Evolutionary conservation across 139 green algal species (phyloP).

Genomic region (Chara braunii): DNA sequence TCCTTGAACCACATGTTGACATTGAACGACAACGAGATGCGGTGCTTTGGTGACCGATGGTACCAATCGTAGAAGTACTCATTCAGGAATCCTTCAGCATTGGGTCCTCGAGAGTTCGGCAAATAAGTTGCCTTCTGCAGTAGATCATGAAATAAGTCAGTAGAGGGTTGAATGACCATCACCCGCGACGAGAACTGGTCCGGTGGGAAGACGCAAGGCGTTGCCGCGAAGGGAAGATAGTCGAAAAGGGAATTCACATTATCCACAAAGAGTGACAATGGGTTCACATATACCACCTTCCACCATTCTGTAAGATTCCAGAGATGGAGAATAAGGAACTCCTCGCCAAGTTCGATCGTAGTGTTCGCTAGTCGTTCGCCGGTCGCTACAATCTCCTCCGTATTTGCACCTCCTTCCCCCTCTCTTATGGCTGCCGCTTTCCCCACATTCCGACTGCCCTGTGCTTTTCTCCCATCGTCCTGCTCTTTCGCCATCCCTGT

Average conservation of each 20-base stretch:
- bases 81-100: slow-evolving; percentile 24
- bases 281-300: slow-evolving; percentile 32
- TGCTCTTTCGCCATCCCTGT: too few relatives aligned
- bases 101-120: too few relatives aligned
- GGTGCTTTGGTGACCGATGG: slow-evolving; percentile 8
- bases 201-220: slow-evolving; percentile 31
- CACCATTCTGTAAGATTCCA: slow-evolving; percentile 29
- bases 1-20: slow-evolving; percentile 42
- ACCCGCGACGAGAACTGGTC: slow-evolving; percentile 33
- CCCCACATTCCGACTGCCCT: too few relatives aligned
- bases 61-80: slow-evolving; percentile 36
- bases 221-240: slow-evolving; percentile 25
- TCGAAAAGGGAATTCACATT: slow-evolving; percentile 27
- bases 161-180: slow-evolving; percentile 27
- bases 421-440: too few relatives aligned
- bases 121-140: not conserved
- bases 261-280: slow-evolving; percentile 24
- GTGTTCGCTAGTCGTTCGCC: too few relatives aligned
- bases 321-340: slow-evolving; percentile 18
- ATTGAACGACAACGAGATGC: slow-evolving; percentile 17
- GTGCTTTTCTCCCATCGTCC: too few relatives aligned
- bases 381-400: too few relatives aligned
- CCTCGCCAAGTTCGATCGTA: not conserved
- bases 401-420: not conserved
- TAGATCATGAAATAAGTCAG: slow-evolving; percentile 19